Conservation (phyloP, 148 eudicot genomes). For the Nepenthes gracilis region DNA sequence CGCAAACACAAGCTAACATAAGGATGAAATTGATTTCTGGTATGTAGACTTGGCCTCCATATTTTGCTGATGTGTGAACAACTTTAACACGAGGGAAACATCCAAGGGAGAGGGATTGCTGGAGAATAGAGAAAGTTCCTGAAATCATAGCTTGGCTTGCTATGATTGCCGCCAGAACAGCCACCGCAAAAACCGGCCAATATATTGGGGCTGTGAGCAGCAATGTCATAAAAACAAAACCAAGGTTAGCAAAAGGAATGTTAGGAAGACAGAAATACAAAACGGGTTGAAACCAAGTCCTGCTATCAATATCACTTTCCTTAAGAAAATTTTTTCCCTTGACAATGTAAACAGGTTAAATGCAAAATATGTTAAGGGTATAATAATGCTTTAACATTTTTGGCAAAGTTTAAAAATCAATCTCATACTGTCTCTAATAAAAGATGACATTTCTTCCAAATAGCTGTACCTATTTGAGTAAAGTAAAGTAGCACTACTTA, state of each 20-base stretch:
- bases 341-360: too few species aligned
- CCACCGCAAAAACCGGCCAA: constrained; percentile 54
- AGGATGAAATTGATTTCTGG: constrained; percentile 43
- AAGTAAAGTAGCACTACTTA: too few species aligned
- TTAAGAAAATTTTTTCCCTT: too few species aligned
- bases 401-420: too few species aligned
- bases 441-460: too few species aligned
- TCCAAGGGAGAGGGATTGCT: constrained; percentile 42
- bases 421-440: too few species aligned
- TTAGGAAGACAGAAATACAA: background rate
- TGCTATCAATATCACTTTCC: too few species aligned
- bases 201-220: constrained; percentile 24
- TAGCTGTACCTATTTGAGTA: too few species aligned
- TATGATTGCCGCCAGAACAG: constrained; percentile 43
- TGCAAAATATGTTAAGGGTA: too few species aligned
- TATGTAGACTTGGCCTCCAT: constrained; percentile 43
- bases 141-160: constrained; percentile 59
- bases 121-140: constrained; percentile 42
- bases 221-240: background rate
- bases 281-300: background rate
- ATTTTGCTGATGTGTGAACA: constrained; percentile 39
- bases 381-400: too few species aligned
- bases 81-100: constrained; percentile 46
- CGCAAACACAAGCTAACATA: constrained; percentile 32
- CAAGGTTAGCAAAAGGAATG: background rate